phyloP scores from a whole-genome alignment of 2,329 filamentous ascomycete genomes.

The Botrytis medusae region DNA sequence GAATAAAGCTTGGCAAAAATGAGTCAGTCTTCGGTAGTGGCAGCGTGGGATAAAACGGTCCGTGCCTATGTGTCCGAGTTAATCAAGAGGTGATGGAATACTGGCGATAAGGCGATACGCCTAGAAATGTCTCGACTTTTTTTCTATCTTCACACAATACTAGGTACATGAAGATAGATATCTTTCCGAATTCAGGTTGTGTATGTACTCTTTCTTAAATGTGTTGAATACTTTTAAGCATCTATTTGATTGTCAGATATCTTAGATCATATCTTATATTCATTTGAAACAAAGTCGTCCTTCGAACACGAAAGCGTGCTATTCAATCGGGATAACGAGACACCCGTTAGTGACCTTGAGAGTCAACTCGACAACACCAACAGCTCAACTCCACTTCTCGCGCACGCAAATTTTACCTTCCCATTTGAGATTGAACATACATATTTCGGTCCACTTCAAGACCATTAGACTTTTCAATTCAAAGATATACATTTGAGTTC shows the following conservation, averaged over 20 bases:
- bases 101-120: conserved; percentile 11
- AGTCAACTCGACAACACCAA: not conserved
- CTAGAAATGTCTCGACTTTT: conserved; percentile 7
- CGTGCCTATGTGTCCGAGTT: conserved; percentile 3
- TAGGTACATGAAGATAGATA: not conserved
- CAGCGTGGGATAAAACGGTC: conserved; percentile 10
- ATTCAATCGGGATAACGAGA: not conserved
- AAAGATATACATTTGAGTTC: conserved; percentile 5
- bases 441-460: not conserved
- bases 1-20: conserved; percentile 8
- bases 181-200: not conserved
- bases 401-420: not conserved
- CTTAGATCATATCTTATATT: not conserved
- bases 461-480: not conserved
- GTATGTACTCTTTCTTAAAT: not conserved
- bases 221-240: not conserved
- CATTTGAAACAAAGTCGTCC: not conserved
- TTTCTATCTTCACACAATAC: not conserved
- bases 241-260: not conserved
- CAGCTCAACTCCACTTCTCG: conserved; percentile 9
- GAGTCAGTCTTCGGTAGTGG: not conserved
- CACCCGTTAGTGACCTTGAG: conserved; percentile 1
- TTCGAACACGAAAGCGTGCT: not conserved
- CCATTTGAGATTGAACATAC: conserved; percentile 3
- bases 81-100: conserved; percentile 7